Conservation (phyloP, 2,329 filamentous ascomycete species). For the Lomentospora prolificans region DNA sequence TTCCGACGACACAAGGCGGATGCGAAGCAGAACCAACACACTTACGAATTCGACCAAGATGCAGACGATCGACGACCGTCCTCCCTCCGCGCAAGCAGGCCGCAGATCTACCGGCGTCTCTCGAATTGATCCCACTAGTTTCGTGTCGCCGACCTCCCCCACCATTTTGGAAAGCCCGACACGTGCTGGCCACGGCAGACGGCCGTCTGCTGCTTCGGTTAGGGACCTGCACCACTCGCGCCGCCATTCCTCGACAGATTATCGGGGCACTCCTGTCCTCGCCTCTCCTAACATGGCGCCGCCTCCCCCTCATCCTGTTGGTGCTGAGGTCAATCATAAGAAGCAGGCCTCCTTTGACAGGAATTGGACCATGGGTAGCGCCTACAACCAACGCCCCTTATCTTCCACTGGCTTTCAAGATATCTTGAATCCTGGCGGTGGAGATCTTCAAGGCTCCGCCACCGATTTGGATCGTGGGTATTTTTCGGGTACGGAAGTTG, state of each 20-base stretch:
- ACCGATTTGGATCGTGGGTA: conserved; percentile 77
- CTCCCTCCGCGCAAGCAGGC: conserved; percentile 35
- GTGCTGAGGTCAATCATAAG: conserved; percentile 35
- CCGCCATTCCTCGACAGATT: conserved; percentile 80
- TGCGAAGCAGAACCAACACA: conserved; percentile 48
- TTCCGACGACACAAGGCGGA: conserved; percentile 40
- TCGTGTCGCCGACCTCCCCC: conserved; percentile 30
- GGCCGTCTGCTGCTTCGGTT: conserved; percentile 72
- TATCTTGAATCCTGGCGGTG: conserved; percentile 14
- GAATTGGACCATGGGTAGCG: conserved; percentile 56
- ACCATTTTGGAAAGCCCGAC: conserved; percentile 34
- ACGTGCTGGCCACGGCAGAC: conserved; percentile 40
- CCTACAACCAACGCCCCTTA: conserved; percentile 34
- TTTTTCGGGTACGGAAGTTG: conserved; percentile 81
- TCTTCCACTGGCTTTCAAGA: conserved; percentile 44
- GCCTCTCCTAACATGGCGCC: conserved; percentile 18
- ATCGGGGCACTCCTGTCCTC: conserved; percentile 32
- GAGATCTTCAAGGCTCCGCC: conserved; percentile 34
- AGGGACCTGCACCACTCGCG: conserved; percentile 75
- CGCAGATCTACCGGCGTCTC: conserved; percentile 41
- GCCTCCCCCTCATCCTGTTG: conserved; percentile 2
- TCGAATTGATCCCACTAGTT: conserved; percentile 32
- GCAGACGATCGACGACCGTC: conserved; percentile 31
- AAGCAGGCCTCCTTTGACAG: conserved; percentile 62
- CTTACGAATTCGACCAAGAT: conserved; percentile 39